A percentile compares a stretch with the other conserved stretches of the same genome.
Conservation (phyloP, 768 basidiomycete genomes). For the Pleurotus tuoliensis region DNA sequence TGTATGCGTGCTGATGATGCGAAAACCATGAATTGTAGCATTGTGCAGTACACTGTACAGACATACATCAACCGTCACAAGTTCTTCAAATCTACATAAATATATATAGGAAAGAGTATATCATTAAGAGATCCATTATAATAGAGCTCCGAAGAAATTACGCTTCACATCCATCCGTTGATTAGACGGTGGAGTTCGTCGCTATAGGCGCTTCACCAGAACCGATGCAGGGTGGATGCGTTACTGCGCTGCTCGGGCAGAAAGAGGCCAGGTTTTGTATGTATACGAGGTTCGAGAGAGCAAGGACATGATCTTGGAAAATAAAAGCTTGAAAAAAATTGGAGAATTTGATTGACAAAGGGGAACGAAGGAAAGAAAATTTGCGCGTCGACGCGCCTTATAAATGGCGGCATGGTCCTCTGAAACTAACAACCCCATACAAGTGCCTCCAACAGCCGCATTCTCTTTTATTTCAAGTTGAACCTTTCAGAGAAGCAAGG, state of each 20-base stretch:
- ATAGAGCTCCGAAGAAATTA: conserved; percentile 31
- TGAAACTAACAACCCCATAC: neutral
- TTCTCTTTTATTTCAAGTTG: neutral
- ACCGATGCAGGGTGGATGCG: conserved; percentile 67
- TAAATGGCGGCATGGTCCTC: neutral
- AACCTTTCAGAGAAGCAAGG: neutral
- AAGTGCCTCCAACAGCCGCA: neutral
- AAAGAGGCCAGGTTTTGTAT: conserved; percentile 48
- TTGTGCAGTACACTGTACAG: too few relatives aligned
- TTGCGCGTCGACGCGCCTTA: neutral
- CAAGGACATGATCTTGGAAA: too few relatives aligned
- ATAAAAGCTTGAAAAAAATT: too few relatives aligned
- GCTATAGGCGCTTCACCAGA: conserved; percentile 75
- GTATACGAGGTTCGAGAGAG: too few relatives aligned
- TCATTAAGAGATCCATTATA: conserved; percentile 27
- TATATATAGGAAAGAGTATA: conserved; percentile 32
- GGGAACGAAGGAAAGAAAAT: too few relatives aligned
- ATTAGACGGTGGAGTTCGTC: conserved; percentile 50
- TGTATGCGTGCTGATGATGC: too few relatives aligned
- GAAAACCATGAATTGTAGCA: too few relatives aligned
- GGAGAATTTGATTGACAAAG: too few relatives aligned
- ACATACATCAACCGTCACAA: too few relatives aligned
- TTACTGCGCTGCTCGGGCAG: conserved; percentile 70
- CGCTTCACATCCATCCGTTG: conserved; percentile 47
- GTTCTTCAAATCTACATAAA: neutral